Percentiles rank a stretch among this genome's conserved stretches.
Evolutionary conservation across 2,329 filamentous ascomycete genomes (phyloP).

Genomic region (Leptographium galeiforme): DNA sequence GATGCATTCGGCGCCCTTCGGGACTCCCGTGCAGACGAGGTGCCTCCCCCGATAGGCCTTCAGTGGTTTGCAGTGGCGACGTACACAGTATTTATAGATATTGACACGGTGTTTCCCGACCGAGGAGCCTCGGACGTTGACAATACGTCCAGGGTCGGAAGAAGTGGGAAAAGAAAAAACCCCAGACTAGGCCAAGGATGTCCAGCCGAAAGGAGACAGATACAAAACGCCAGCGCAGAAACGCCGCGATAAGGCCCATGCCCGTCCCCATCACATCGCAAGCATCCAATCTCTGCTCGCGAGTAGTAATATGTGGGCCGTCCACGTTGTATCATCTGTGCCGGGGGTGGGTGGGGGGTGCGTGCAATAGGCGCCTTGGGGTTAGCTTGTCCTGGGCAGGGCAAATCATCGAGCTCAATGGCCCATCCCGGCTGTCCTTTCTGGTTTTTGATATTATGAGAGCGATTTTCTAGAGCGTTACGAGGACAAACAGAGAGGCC

Average conservation of each 20-base stretch:
- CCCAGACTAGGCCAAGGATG: background rate
- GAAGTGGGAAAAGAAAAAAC: background rate
- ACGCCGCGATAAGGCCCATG: background rate
- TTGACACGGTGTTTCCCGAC: no score
- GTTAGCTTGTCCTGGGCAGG: constrained; percentile 1
- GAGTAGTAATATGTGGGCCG: constrained; percentile 3
- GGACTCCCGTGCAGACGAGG: background rate
- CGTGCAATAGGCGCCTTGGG: background rate
- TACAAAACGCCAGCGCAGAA: background rate
- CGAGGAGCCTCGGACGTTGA: no score
- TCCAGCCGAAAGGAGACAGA: background rate
- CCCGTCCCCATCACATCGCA: background rate
- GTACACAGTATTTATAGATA: no score
- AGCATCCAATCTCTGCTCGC: constrained; percentile 1
- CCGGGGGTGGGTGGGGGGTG: background rate
- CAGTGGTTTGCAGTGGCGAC: no score
- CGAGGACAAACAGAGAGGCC: background rate
- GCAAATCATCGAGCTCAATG: background rate
- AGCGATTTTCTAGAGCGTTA: background rate
- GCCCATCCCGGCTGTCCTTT: background rate
- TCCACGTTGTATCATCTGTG: background rate
- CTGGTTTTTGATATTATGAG: background rate
- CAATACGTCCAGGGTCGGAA: background rate
- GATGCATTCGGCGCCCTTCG: background rate
- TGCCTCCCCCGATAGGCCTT: no score